Evolutionary conservation across 1,284 basidiomycete genomes (phyloP), one percentile per base, ranked within the genome.

Genomic region (Rhodotorula sp.): DNA sequence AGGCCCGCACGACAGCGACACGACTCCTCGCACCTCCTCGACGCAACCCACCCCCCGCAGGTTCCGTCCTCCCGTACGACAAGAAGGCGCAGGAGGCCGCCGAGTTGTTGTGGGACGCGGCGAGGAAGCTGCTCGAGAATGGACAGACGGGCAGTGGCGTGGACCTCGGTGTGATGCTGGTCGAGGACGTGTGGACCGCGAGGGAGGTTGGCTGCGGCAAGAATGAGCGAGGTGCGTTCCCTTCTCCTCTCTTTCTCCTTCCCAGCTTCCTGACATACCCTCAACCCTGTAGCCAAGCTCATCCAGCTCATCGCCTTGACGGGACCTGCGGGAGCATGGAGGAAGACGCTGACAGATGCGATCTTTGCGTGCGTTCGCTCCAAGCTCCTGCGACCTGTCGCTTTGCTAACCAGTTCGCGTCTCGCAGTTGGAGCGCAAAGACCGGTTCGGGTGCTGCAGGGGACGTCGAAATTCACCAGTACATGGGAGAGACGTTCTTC

Each of bases 1-100:
- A 95, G 82, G 90, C 92, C 34, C 87, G 94, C 44, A 96, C 94
- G 34, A 94, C 94, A 73, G 92, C 92, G 9, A 89, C 92, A 19
- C 86, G 93, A 76, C 91, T 95, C 79, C 79, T 82, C 62, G 73
- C 73, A 36, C 67, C 64, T 77, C 79, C 77, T 49, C 67, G 70
- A 44, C 71, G 70, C 27, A 70, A 53, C 48, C 64, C 58, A 11
- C 69, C 71, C 27, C 57, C 67, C 6, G n/a, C 63, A 20, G 55
- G 59, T 10, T 22, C 48, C 7, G 47, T 48, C 1, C 62, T 68
- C 32, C 67, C 67, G 20, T 76, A 72, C 60, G 74, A 80, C 58
- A 89, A 90, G 80, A 87, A 90, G 6, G 84, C 84, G 2, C 88
- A 88, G 78, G 88, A 89, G 75, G 88, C 88, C 20, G 92, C 92